Conservation (phyloP, 1,284 basidiomycete species). For the Ustilago sp. region DNA sequence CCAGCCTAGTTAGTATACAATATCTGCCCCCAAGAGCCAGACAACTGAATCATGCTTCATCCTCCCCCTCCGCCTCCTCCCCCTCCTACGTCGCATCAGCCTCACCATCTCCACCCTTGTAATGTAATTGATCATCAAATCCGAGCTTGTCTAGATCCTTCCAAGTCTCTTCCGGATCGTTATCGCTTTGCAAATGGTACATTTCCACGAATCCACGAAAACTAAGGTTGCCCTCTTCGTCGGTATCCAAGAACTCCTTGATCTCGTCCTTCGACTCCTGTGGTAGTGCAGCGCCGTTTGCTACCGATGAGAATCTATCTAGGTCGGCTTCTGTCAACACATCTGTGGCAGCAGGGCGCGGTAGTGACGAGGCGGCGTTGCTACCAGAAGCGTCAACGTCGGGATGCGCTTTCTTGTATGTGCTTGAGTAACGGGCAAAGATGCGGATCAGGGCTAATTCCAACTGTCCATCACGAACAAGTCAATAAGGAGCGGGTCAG, state of each 20-base stretch:
- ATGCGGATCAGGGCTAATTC: constrained; percentile 33
- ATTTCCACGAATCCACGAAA: constrained; percentile 52
- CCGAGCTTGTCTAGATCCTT: constrained; percentile 50
- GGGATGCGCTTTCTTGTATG: constrained; percentile 22
- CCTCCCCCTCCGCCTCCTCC: background rate
- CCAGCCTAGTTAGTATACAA: background rate
- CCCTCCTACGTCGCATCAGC: background rate
- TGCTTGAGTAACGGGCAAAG: constrained; percentile 48
- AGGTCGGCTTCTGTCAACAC: constrained; percentile 46
- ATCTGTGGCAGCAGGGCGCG: constrained; percentile 21
- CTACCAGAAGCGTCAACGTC: constrained; percentile 10
- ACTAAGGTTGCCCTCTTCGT: constrained; percentile 50
- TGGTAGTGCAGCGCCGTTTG: constrained; percentile 45
- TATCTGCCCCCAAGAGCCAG: background rate
- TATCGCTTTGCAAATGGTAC: constrained; percentile 58
- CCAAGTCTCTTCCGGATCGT: constrained; percentile 58
- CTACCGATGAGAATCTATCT: constrained; percentile 48
- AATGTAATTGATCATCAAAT: constrained; percentile 27
- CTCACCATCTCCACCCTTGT: background rate
- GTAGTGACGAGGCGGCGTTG: constrained; percentile 9
- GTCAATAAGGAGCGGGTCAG: background rate
- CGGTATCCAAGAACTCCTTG: constrained; percentile 52
- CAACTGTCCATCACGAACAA: constrained; percentile 18
- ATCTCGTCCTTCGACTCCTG: constrained; percentile 59
- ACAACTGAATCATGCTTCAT: background rate